Base-by-base conservation (phyloP, 768 basidiomycete genomes). In the Trametopsis cervina region DNA sequence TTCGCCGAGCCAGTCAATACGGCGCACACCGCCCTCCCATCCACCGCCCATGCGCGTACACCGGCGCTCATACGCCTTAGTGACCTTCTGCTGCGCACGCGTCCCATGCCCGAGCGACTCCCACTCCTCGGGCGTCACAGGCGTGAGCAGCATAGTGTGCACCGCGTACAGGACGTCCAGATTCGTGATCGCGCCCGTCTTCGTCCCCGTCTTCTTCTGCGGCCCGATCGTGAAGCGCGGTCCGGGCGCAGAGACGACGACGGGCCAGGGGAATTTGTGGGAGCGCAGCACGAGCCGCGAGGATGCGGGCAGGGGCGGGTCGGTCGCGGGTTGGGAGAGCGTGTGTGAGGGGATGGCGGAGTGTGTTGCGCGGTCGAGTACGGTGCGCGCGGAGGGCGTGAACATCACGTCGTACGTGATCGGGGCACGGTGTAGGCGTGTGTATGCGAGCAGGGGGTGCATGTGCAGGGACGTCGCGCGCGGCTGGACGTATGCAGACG, bases 121-220 rank as follows among this genome's bases (percentile, higher is more conserved):
- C 83, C 84, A 86, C 55, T 86, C 83, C 45, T 76, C 72, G 3
- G 74, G 73, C 10, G 80, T 81, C 5, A 83, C 73, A n/a, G 76
- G 73, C 13, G 66, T 63, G 40, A 73, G 61, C 37, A 85, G 73
- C 3, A 79, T 75, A 13, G 68, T 67, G 53, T 86, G 76, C 35
- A 85, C 56, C 2, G 81, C 75, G 49, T 75, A 72, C 10, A 85
- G 69, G 17, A 86, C 69, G 53, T 85, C 83, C 26, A 80, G 64
- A 58, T 80, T 83, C n/a, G 78, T 80, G 39, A 83, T 70, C 36
- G 52, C 57, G 47, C 50, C 52, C 40, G 49, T 56, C 40, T 51
- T 49, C 26, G 52, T 53, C 42, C 60, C 51, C 36, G 54, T 54
- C 42, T 47, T 46, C 44, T 47, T 57, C 41, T 59, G 49, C 35